Evolutionary conservation across 306 rosid species (phyloP), one percentile per base, ranked within the genome.

Genomic region (Sphenostylis stenocarpa): DNA sequence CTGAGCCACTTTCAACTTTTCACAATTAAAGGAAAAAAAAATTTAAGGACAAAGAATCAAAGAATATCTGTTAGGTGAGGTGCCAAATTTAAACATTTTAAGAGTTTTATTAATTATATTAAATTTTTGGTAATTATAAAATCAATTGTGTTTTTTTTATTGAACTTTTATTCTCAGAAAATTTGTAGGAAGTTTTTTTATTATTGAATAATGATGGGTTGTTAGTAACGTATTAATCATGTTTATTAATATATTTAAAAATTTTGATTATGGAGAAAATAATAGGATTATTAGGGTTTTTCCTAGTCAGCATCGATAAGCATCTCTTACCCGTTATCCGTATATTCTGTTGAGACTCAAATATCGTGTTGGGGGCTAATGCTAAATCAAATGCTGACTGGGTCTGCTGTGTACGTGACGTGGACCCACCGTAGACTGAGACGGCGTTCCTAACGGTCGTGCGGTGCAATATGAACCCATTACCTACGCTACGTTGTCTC

Each of bases 381-480:
- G 39, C 65, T 58, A 13, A 58, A 58, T 58, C 43, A 82, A 0
- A 1, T 10, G 19, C 14, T 64, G 76, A 87, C 69, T 84, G 67
- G 85, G 28, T 11, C 0, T 15, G 15, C 43, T 52, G 56, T 61
- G 15, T 26, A 4, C 1, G 13, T 21, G 34, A 6, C 2, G 10
- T 23, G 83, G 87, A 41, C 82, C 85, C 86, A 80, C 51, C 1
- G 2, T 21, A 28, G 65, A 83, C 78, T 47, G 17, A 34, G 88
- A 87, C 68, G 78, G 80, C n/a, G 6, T 77, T 85, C 88, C 85
- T 36, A 80, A 85, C 85, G 81, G 87, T 84, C 90, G 84, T 84
- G 88, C 52, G 80, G 78, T 61, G 80, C 80, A 76, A 64, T 56
- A 14, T 72, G 76, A 26, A 67, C 80, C 45, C 47, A 1, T 7